Base-by-base conservation (phyloP, 2,329 filamentous ascomycete genomes). In the Pezicula radicicola region DNA sequence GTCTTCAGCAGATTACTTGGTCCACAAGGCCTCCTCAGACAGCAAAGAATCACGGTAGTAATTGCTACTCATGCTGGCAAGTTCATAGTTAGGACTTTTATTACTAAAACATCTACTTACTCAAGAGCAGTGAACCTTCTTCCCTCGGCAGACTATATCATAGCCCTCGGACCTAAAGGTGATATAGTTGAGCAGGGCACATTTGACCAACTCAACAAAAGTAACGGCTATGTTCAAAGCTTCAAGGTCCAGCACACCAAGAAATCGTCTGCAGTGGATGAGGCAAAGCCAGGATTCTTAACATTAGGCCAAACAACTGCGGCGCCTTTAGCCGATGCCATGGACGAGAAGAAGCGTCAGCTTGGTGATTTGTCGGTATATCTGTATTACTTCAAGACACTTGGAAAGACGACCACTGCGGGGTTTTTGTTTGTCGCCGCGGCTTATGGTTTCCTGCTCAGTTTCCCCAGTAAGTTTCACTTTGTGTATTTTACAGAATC, bases 111-210 rank as follows among this genome's bases (percentile, higher is more conserved):
- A 37, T 37, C 21, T 21, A 37, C 35, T 37, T 13, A 37, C 12
- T 37, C 12, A 6, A 37, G n/a, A 13, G 25, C 25, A 43, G 43
- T 59, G 41, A 47, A 55, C 44, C 39, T 53, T 50, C 13, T 71
- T 4, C 63, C 64, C 15, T 66, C 68, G 33, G 66, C 64, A 27
- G 69, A 72, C 55, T 65, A 71, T 37, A 65, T 72, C 18, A 61
- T 72, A 21, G 64, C 63, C 13, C 63, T 72, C 12, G 56, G 59
- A 33, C 60, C 54, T 18, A 55, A 65, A 15, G 70, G 70, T 19
- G 61, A 48, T 27, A 63, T 72, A 8, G 50, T 58, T 3, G 68
- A 72, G 53, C 67, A 70, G 58, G 69, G 70, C 8, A 56, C 53
- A 19, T 70, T 70, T 39, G 63, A 66, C 15, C 60, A 64, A n/a